Conservation (phyloP, 2,329 filamentous ascomycete genomes). For the Westerdykella sp. region DNA sequence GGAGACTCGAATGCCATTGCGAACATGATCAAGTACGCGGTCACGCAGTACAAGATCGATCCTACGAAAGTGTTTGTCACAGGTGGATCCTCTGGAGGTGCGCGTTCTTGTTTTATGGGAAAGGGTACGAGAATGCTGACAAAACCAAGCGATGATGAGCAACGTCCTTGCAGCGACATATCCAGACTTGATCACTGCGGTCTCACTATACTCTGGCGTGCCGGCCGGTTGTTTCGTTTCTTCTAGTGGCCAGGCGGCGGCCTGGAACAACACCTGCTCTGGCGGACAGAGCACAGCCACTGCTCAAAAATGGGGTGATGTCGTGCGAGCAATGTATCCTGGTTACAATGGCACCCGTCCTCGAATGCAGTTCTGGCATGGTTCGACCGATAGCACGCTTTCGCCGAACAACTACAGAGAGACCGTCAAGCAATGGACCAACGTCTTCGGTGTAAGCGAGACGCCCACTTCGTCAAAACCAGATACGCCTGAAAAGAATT, state of each 20-base stretch:
- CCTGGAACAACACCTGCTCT: conserved; percentile 51
- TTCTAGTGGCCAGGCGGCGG: conserved; percentile 37
- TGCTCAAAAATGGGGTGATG: conserved; percentile 45
- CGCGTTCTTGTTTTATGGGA: background rate
- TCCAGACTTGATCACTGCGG: conserved; percentile 49
- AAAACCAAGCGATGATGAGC: conserved; percentile 21
- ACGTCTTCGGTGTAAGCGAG: conserved; percentile 21
- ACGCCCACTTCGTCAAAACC: conserved; percentile 19
- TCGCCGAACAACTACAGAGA: conserved; percentile 52
- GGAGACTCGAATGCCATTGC: conserved; percentile 53
- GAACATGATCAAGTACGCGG: conserved; percentile 54
- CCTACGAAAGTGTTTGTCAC: conserved; percentile 49
- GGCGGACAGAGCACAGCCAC: conserved; percentile 43
- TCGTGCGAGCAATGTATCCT: conserved; percentile 46
- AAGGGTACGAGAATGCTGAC: background rate
- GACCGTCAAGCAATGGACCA: conserved; percentile 37
- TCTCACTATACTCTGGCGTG: conserved; percentile 48
- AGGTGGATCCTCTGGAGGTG: conserved; percentile 46
- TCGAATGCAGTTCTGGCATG: conserved; percentile 55
- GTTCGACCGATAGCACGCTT: conserved; percentile 47
- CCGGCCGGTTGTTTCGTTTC: conserved; percentile 51
- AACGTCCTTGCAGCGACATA: conserved; percentile 49
- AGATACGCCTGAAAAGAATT: conserved; percentile 25
- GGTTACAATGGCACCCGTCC: conserved; percentile 48
- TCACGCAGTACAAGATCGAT: conserved; percentile 50